Percentiles rank a stretch among this genome's conserved stretches.
phyloP scores from a whole-genome alignment of 805 yeast genomes.

The Cyberlindnera petersonii region DNA sequence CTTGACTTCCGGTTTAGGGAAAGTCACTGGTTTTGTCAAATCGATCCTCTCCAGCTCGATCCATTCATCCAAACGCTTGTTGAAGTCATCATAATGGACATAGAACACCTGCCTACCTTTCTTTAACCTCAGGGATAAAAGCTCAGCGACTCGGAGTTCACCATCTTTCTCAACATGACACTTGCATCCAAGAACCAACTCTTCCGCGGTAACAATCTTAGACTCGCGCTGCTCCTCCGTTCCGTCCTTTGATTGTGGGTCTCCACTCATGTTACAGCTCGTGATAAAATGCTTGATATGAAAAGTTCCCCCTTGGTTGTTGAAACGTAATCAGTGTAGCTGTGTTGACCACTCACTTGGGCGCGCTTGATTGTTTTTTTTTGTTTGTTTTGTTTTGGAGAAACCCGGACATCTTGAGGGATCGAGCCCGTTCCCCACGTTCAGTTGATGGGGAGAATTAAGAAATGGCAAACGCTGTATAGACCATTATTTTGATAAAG shows the following conservation, averaged over 20 bases:
- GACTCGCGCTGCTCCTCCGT: constrained; percentile 20
- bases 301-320: too few relatives aligned
- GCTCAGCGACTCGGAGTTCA: constrained; percentile 77
- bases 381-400: too few relatives aligned
- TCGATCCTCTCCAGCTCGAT: constrained; percentile 69
- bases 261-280: constrained; percentile 12
- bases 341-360: too few relatives aligned
- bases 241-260: constrained; percentile 23
- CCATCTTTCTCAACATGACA: constrained; percentile 79
- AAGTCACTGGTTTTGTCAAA: constrained; percentile 59
- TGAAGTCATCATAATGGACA: constrained; percentile 91
- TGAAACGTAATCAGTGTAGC: too few relatives aligned
- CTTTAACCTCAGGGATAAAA: constrained; percentile 68
- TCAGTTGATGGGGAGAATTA: too few relatives aligned
- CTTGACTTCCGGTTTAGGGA: constrained; percentile 56
- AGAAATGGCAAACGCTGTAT: too few relatives aligned
- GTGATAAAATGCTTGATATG: too few relatives aligned
- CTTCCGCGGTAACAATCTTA: constrained; percentile 37
- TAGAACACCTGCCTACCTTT: constrained; percentile 79
- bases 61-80: constrained; percentile 98
- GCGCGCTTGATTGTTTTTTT: too few relatives aligned
- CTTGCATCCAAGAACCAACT: constrained; percentile 72
- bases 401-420: too few relatives aligned
- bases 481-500: too few relatives aligned
- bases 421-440: too few relatives aligned